Conservation (phyloP, 805 yeast species). For the Lachancea nothofagi region DNA sequence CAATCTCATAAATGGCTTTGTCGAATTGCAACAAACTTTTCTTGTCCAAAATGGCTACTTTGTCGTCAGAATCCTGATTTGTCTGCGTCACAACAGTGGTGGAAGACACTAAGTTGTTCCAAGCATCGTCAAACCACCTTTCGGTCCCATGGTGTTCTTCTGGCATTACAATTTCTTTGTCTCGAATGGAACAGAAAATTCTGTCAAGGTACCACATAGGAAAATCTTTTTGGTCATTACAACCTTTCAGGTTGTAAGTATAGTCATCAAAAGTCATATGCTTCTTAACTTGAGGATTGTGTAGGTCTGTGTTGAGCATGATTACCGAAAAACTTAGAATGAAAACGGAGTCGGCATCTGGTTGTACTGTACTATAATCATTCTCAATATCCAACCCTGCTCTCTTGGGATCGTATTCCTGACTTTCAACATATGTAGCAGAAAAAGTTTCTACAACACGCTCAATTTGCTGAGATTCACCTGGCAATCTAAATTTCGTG, state of each 20-base stretch:
- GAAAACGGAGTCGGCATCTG: constrained; percentile 82
- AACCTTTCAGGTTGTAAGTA: constrained; percentile 72
- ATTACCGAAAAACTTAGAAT: constrained; percentile 87
- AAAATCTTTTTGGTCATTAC: constrained; percentile 69
- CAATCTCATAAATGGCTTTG: constrained; percentile 57
- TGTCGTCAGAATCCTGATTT: constrained; percentile 2
- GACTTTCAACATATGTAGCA: constrained; percentile 66
- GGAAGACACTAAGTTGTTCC: constrained; percentile 60
- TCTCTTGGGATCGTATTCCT: constrained; percentile 34
- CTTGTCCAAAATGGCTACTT: constrained; percentile 19
- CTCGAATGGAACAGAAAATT: constrained; percentile 74
- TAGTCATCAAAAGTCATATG: constrained; percentile 88
- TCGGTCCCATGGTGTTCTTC: constrained; percentile 94
- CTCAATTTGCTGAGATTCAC: constrained; percentile 96
- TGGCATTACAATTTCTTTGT: constrained; percentile 92
- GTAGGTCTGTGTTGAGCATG: constrained; percentile 89
- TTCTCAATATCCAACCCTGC: constrained; percentile 19
- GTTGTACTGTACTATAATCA: constrained; percentile 48
- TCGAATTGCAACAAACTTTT: constrained; percentile 53
- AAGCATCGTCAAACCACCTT: constrained; percentile 83
- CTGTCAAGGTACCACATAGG: constrained; percentile 79
- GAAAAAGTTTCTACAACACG: constrained; percentile 85
- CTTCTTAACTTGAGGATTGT: constrained; percentile 85
- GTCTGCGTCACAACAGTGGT: constrained; percentile 34
- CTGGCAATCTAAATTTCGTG: constrained; percentile 85